Conservation (phyloP, 345 rosid species). For the Eucalyptus albens region DNA sequence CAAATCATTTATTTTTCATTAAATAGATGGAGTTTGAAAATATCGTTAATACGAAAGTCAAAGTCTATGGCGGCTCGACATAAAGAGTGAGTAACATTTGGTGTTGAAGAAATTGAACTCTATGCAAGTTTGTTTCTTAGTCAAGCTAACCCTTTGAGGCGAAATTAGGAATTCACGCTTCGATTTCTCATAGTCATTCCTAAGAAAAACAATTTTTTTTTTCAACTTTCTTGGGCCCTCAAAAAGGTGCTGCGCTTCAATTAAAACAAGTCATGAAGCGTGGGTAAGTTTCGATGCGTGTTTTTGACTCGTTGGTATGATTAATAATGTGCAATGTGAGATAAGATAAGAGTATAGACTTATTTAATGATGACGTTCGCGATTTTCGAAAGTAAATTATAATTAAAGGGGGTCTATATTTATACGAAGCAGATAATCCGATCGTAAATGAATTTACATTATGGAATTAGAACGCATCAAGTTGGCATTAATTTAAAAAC, state of each 20-base stretch:
- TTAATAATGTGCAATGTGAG: background rate
- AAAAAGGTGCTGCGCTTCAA: background rate
- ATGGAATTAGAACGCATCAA: background rate
- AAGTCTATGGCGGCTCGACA: background rate
- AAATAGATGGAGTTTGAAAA: background rate
- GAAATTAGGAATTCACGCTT: background rate
- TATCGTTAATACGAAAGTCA: rapidly evolving
- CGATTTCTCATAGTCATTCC: background rate
- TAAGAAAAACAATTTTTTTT: background rate
- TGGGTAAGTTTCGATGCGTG: background rate
- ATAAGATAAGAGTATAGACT: background rate
- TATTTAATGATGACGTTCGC: background rate
- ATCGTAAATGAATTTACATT: background rate
- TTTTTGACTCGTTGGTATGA: background rate
- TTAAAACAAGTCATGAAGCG: background rate
- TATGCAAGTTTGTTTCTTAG: background rate
- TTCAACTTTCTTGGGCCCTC: background rate
- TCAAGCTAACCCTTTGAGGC: background rate
- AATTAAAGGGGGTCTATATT: background rate
- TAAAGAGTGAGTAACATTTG: background rate
- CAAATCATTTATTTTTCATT: too few species aligned
- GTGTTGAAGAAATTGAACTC: background rate
- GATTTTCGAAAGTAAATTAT: background rate
- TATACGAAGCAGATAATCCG: background rate
- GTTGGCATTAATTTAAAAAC: background rate